Evolutionary conservation across 331 rosid genomes (phyloP), one percentile per base, ranked within the genome.

Genomic region (Cydonia oblonga): DNA sequence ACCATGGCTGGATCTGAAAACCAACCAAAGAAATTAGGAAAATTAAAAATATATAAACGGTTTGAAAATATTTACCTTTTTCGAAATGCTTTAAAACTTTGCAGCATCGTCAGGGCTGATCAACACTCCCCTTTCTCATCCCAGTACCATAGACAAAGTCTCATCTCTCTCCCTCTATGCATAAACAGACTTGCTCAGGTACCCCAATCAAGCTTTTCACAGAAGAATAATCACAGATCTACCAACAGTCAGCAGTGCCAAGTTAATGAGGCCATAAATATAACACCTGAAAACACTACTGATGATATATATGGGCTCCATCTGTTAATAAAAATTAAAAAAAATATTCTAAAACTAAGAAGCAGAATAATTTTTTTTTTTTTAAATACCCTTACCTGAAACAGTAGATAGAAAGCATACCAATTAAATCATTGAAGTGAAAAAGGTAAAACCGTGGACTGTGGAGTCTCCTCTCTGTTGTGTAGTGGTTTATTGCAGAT

Each of bases 401-500:
- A 26, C 38, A 26, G 20, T 60, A 15, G 65, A 25, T 4, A 15
- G 49, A 18, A 67, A 58, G 46, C 22, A 51, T 51, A 51, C 10
- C 56, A 18, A n/a, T n/a, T n/a, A n/a, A 67, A 23, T 68, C 62
- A 68, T 46, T 19, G 49, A 6, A 46, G 24, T 42, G 59, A 68
- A 9, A 68, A 46, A 26, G 3, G 63, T 57, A 7, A 23, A 25
- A 57, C 29, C 0, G n/a, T n/a, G n/a, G 56, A 18, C 29, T 23
- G 60, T 20, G 8, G 30, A 23, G 19, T 22, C 35, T 23, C 32
- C 25, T 52, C 15, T 54, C 56, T 25, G 51, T 56, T 74, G 59
- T 64, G 40, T 40, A 87, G 97, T 79, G 84, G 80, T 89, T 83
- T 46, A 85, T 87, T 92, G 96, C 96, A 54, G 95, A 87, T 90